phyloP scores from a whole-genome alignment of 768 basidiomycete genomes.

The Tricholoma flavovirens region DNA sequence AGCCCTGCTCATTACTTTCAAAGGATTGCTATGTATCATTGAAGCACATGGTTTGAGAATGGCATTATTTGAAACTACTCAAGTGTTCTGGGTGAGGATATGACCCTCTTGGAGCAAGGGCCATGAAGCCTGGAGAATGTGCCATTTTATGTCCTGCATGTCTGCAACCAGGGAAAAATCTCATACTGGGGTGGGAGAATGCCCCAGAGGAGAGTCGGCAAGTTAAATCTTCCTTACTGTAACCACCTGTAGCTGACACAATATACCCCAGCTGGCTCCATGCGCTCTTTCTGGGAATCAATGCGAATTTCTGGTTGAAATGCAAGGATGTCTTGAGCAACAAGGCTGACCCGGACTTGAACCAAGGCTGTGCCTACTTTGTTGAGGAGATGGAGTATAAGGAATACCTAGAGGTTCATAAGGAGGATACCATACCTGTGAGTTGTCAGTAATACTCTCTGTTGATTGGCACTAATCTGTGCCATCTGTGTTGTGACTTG shows the following conservation, averaged over 20 bases:
- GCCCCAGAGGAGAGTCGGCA: slow-evolving; percentile 11
- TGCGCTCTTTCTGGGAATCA: slow-evolving; percentile 7
- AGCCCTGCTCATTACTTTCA: no score
- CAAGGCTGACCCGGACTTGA: slow-evolving; percentile 13
- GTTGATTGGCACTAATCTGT: no score
- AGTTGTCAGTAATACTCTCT: no score
- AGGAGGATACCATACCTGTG: no score
- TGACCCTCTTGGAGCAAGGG: slow-evolving; percentile 13
- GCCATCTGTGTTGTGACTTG: not conserved
- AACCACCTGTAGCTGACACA: not conserved
- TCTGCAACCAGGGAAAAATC: slow-evolving; percentile 22
- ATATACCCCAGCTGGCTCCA: no score
- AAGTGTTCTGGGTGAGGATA: slow-evolving; percentile 19
- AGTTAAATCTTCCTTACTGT: not conserved
- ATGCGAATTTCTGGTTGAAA: no score
- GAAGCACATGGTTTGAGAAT: slow-evolving; percentile 14
- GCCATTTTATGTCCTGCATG: slow-evolving; percentile 24
- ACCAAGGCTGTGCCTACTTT: no score
- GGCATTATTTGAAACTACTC: slow-evolving; percentile 15
- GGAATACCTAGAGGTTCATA: no score
- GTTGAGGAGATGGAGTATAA: no score
- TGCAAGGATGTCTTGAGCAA: slow-evolving; percentile 14
- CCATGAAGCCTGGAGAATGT: slow-evolving; percentile 15
- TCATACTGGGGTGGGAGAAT: slow-evolving; percentile 17
- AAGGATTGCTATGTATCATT: slow-evolving; percentile 21